phyloP scores from a whole-genome alignment of 306 rosid species.

The Prunus persica region DNA sequence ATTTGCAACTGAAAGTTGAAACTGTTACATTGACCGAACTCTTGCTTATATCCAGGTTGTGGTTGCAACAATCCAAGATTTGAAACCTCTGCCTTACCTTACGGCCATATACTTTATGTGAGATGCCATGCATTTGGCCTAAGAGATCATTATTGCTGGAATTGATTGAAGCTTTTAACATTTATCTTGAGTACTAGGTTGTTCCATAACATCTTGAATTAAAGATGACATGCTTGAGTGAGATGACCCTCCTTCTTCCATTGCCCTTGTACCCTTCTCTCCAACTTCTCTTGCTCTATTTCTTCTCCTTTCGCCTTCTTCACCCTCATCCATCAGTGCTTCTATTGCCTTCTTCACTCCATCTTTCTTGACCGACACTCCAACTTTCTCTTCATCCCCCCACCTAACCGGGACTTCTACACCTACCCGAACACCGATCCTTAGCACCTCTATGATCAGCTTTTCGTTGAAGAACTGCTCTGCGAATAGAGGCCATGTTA shows the following conservation, averaged over 20 bases:
- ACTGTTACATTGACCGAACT: too few relatives aligned
- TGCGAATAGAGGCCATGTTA: conserved; percentile 74
- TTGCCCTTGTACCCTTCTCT: conserved; percentile 41
- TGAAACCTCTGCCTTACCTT: too few relatives aligned
- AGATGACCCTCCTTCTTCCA: conserved; percentile 59
- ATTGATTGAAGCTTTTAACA: background rate
- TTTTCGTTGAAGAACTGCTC: conserved; percentile 79
- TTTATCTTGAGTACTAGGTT: background rate
- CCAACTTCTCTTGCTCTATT: conserved; percentile 45
- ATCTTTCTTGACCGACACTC: conserved; percentile 51
- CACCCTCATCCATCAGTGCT: conserved; percentile 48
- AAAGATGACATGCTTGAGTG: conserved; percentile 39
- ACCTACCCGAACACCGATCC: conserved; percentile 62
- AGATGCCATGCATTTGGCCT: too few relatives aligned
- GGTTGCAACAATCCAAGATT: too few relatives aligned
- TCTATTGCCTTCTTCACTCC: conserved; percentile 44
- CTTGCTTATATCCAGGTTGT: too few relatives aligned
- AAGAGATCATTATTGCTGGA: too few relatives aligned
- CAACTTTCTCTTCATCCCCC: conserved; percentile 69
- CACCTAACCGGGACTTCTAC: conserved; percentile 61
- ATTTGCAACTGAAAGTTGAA: too few relatives aligned
- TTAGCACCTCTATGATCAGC: conserved; percentile 44
- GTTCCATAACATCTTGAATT: conserved; percentile 40
- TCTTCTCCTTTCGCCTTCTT: conserved; percentile 48
- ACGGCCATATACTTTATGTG: too few relatives aligned